Conservation (phyloP, 2,329 filamentous ascomycete genomes). For the Diaporthe longicolla region DNA sequence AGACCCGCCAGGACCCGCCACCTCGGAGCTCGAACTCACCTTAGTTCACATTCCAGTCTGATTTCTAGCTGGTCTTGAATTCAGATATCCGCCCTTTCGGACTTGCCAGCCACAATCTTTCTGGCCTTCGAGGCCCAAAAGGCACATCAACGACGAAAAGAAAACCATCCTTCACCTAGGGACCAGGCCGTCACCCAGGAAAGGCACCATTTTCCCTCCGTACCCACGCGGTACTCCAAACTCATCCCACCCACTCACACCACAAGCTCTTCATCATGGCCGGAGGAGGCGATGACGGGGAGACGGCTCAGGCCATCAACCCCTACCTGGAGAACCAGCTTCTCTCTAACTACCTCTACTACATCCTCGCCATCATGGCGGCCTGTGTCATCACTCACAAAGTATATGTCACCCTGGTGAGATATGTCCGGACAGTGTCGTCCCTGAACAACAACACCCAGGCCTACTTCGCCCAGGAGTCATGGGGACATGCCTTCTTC, state of each 20-base stretch:
- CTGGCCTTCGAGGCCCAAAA: constrained; percentile 27
- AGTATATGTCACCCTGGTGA: constrained; percentile 69
- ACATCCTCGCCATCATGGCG: constrained; percentile 75
- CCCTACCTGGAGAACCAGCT: constrained; percentile 63
- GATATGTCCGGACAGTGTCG: constrained; percentile 80
- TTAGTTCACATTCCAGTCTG: constrained; percentile 34
- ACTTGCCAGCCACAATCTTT: constrained; percentile 17
- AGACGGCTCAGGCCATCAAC: constrained; percentile 49
- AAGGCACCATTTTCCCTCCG: background rate
- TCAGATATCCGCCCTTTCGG: constrained; percentile 35
- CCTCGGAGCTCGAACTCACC: constrained; percentile 13
- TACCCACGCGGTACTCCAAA: constrained; percentile 6
- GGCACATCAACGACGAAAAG: background rate
- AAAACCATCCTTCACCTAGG: constrained; percentile 16
- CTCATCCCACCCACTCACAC: background rate
- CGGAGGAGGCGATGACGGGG: constrained; percentile 40
- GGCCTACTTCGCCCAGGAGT: constrained; percentile 79
- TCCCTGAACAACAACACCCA: constrained; percentile 86
- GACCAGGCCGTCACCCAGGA: constrained; percentile 26
- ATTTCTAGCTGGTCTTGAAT: constrained; percentile 43
- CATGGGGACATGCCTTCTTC: constrained; percentile 68
- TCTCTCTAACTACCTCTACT: constrained; percentile 72
- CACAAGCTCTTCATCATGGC: constrained; percentile 39
- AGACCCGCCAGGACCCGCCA: constrained; percentile 32
- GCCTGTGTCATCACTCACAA: constrained; percentile 77